Percentiles rank a stretch among this genome's conserved stretches.
Evolutionary conservation across 495 filamentous ascomycete species (phyloP).

Genomic region (Penicillium longicatenatum): DNA sequence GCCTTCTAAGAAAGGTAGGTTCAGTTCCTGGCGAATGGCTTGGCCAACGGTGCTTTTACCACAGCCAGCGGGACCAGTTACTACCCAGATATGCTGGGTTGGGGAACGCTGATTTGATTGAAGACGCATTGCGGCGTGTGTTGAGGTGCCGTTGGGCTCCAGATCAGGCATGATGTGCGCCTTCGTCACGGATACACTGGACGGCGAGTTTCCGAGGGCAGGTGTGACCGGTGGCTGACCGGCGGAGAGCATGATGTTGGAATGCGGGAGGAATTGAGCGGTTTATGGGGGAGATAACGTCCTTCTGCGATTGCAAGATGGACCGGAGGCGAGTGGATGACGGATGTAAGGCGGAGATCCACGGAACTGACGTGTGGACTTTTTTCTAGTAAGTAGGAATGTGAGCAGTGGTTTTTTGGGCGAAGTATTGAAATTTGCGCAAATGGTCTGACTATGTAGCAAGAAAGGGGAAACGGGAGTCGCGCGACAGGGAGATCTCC

Average conservation of each 20-base stretch:
- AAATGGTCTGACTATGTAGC: conserved; percentile 4
- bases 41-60: conserved; percentile 94
- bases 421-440: not conserved
- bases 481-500: conserved; percentile 18
- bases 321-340: conserved; percentile 20
- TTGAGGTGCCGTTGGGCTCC: conserved; percentile 19
- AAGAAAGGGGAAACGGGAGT: conserved; percentile 13
- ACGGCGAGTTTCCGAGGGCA: conserved; percentile 27
- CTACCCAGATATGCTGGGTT: conserved; percentile 89
- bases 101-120: conserved; percentile 19
- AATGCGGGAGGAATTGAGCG: conserved; percentile 6
- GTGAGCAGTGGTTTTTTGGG: not conserved
- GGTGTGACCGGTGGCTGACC: conserved; percentile 34
- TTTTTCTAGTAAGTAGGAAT: not conserved
- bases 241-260: conserved; percentile 48
- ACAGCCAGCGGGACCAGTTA: conserved; percentile 96
- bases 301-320: conserved; percentile 7
- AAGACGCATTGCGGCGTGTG: conserved; percentile 25
- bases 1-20: conserved; percentile 87
- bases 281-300: not conserved
- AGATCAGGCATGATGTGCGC: conserved; percentile 26
- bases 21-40: conserved; percentile 68
- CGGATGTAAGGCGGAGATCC: conserved; percentile 24
- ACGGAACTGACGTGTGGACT: conserved; percentile 1
- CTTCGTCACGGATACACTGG: conserved; percentile 20